Evolutionary conservation across 2,329 filamentous ascomycete species (phyloP).

Genomic region (Penicillium janthinellum): DNA sequence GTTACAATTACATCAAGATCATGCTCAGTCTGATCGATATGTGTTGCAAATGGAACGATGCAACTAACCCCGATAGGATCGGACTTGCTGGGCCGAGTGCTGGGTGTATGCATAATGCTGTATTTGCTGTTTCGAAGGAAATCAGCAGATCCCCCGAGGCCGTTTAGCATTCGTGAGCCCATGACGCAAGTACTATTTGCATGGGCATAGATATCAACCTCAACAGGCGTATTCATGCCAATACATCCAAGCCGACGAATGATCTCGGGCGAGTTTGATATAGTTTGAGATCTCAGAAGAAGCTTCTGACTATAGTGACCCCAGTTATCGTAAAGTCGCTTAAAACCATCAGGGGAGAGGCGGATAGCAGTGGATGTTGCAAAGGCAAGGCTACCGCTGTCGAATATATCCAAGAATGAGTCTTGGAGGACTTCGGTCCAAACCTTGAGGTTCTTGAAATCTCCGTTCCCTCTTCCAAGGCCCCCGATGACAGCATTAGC

Average conservation of each 20-base stretch:
- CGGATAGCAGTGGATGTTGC: slow-evolving; percentile 87
- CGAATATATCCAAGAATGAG: slow-evolving; percentile 89
- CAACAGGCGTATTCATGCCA: slow-evolving; percentile 92
- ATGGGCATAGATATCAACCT: slow-evolving; percentile 93
- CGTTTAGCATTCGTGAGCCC: slow-evolving; percentile 85
- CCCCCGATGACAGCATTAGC: slow-evolving; percentile 89
- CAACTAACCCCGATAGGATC: slow-evolving; percentile 80
- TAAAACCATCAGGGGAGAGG: slow-evolving; percentile 87
- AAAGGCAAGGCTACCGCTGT: slow-evolving; percentile 83
- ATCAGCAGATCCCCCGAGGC: slow-evolving; percentile 78
- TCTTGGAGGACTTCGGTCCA: slow-evolving; percentile 95
- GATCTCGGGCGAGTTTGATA: slow-evolving; percentile 88
- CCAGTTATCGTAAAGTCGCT: slow-evolving; percentile 87
- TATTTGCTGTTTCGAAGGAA: slow-evolving; percentile 80
- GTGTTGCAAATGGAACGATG: slow-evolving; percentile 90
- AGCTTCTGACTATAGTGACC: slow-evolving; percentile 78
- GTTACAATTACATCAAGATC: slow-evolving; percentile 86
- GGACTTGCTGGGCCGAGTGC: slow-evolving; percentile 75
- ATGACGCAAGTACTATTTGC: slow-evolving; percentile 90
- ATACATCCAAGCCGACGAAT: slow-evolving; percentile 85
- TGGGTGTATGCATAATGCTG: slow-evolving; percentile 91
- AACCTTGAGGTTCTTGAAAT: slow-evolving; percentile 85
- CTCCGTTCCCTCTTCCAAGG: slow-evolving; percentile 68
- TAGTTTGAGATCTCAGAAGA: slow-evolving; percentile 79
- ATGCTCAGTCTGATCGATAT: slow-evolving; percentile 91